Conservation (phyloP, 2,329 filamentous ascomycete genomes). For the Juglanconis oblonga region DNA sequence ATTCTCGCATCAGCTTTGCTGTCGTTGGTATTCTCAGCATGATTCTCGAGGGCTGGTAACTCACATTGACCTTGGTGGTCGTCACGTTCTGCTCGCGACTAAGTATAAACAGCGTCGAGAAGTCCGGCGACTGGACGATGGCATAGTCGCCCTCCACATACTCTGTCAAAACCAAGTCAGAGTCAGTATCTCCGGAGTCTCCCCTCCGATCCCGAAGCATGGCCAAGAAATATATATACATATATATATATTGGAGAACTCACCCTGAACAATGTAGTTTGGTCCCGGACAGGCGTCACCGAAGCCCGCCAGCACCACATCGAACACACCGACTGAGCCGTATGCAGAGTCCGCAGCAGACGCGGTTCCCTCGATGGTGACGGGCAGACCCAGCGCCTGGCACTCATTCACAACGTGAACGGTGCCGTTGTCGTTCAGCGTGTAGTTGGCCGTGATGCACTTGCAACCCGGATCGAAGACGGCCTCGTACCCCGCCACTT, state of each 20-base stretch:
- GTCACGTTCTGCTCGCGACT: constrained; percentile 20
- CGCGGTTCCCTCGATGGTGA: constrained; percentile 18
- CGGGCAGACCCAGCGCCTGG: constrained; percentile 16
- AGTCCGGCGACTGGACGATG: constrained; percentile 21
- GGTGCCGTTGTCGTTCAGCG: constrained; percentile 19
- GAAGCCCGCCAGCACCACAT: constrained; percentile 18
- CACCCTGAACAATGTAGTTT: constrained; percentile 23
- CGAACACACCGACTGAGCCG: constrained; percentile 18
- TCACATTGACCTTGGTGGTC: constrained; percentile 17
- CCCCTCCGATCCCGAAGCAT: too few relatives aligned
- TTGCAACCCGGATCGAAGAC: constrained; percentile 20
- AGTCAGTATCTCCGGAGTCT: neutral
- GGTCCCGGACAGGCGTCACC: constrained; percentile 19
- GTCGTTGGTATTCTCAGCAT: neutral
- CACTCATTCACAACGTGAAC: constrained; percentile 20
- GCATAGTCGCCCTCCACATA: constrained; percentile 19
- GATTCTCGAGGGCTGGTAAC: neutral
- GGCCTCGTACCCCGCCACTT: constrained; percentile 20
- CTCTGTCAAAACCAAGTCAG: constrained; percentile 3
- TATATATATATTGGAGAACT: neutral
- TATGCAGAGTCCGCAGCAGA: constrained; percentile 19
- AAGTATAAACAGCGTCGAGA: constrained; percentile 19
- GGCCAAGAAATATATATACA: too few relatives aligned
- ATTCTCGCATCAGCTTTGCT: neutral
- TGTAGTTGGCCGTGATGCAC: constrained; percentile 20